These are phyloP conservation scores for Corymbia citriodora DNA, from an alignment of 441 rosid species.

Conservation along the genomic window DNA sequence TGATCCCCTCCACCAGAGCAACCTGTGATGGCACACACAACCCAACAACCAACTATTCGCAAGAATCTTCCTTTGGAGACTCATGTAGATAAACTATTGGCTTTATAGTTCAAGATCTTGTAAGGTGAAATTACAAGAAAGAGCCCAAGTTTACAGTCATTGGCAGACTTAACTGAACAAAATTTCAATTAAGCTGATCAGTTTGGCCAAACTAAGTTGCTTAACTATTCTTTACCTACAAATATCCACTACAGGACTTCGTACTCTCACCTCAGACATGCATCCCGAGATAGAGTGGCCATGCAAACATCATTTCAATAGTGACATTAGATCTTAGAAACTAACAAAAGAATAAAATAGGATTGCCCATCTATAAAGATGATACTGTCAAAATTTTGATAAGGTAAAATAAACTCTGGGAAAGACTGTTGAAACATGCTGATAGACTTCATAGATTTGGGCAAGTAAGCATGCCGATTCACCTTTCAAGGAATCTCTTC, in stretches of 20 bases:
- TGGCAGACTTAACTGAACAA: not conserved
- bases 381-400: not conserved
- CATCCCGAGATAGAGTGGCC: not conserved
- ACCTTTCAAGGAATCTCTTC: not conserved
- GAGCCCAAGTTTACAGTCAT: not conserved
- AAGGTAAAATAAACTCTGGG: not conserved
- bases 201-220: not conserved
- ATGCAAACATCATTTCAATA: not conserved
- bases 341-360: not conserved
- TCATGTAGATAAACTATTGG: not conserved
- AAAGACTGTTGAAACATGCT: not conserved
- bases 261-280: not conserved
- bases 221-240: not conserved
- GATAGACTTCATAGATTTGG: not conserved
- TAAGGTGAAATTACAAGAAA: not conserved
- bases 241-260: not conserved
- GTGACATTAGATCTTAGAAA: not conserved
- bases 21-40: not conserved
- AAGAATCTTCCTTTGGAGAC: not conserved
- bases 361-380: not conserved
- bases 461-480: conserved; percentile 3
- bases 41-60: not conserved
- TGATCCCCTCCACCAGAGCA: not conserved
- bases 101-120: not conserved
- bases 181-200: not conserved